phyloP scores from a whole-genome alignment of 208 protist genomes.

The Trypanosoma congolense region DNA sequence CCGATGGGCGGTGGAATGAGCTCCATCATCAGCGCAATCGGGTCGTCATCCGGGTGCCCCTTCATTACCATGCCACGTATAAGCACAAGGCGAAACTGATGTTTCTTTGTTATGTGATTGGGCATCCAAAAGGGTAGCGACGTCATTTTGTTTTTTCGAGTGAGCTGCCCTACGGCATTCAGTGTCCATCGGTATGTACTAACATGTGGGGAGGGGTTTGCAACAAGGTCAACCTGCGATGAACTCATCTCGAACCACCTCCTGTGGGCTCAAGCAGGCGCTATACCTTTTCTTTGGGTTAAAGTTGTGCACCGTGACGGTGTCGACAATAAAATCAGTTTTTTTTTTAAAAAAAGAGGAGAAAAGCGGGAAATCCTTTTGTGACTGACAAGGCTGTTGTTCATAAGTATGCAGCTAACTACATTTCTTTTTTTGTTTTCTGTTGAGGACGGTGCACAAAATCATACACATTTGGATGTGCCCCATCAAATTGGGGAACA shows the following conservation, averaged over 20 bases:
- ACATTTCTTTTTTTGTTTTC: no score
- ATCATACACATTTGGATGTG: no score
- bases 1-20: conserved; percentile 48
- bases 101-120: conserved; percentile 35
- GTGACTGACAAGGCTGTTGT: no score
- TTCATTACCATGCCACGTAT: conserved; percentile 45
- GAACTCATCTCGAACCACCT: conserved; percentile 11
- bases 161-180: conserved; percentile 39
- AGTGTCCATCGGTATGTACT: conserved; percentile 46
- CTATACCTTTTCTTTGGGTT: no score
- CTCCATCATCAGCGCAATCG: conserved; percentile 61
- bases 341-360: no score
- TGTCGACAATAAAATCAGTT: no score
- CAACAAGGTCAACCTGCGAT: conserved; percentile 45
- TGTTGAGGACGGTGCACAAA: no score
- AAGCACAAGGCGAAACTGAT: conserved; percentile 74
- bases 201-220: conserved; percentile 44
- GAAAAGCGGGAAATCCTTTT: no score
- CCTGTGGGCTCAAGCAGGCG: neutral
- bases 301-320: no score
- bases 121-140: conserved; percentile 80
- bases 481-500: no score
- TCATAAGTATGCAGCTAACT: no score
- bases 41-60: conserved; percentile 23
- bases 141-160: conserved; percentile 68